A percentile compares a stretch with the other conserved stretches of the same genome.
These are phyloP conservation scores for Botrytis porri DNA, from an alignment of 2,329 filamentous ascomycete species.

Conservation along the genomic window DNA sequence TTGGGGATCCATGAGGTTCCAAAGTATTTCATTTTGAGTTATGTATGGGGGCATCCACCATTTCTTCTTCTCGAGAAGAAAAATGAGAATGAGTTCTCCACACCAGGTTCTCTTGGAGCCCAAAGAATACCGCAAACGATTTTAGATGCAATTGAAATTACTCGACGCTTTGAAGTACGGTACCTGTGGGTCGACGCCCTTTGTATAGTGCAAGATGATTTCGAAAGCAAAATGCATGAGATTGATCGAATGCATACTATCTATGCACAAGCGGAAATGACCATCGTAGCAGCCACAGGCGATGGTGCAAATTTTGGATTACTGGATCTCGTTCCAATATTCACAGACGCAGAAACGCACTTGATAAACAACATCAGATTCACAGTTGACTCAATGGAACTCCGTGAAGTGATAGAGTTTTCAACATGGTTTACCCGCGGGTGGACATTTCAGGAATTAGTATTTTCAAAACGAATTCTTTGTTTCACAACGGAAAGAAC, in stretches of 20 bases:
- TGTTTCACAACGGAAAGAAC: slow-evolving; percentile 26
- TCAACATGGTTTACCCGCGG: slow-evolving; percentile 21
- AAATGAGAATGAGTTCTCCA: background rate
- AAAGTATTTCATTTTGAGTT: slow-evolving; percentile 22
- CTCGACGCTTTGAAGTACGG: slow-evolving; percentile 12
- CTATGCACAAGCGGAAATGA: slow-evolving; percentile 17
- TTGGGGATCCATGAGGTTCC: background rate
- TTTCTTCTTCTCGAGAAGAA: slow-evolving; percentile 4
- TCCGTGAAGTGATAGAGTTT: background rate
- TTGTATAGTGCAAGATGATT: slow-evolving; percentile 26
- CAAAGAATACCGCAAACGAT: slow-evolving; percentile 16
- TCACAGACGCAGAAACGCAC: background rate
- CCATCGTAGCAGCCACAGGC: slow-evolving; percentile 17
- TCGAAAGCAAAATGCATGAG: slow-evolving; percentile 17
- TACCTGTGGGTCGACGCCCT: slow-evolving; percentile 28
- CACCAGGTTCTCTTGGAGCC: background rate
- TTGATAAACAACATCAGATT: background rate
- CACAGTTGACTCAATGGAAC: background rate
- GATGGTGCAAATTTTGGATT: background rate
- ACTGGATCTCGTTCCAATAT: background rate
- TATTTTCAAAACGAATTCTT: slow-evolving; percentile 27
- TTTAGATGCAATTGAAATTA: slow-evolving; percentile 20
- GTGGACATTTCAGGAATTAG: slow-evolving; percentile 33
- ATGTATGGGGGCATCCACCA: slow-evolving; percentile 24
- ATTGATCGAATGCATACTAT: slow-evolving; percentile 21